Percentiles rank a stretch among this genome's conserved stretches.
These are phyloP conservation scores for Trypanosomatidae sp. DNA, from an alignment of 208 protist species.

Conservation along the genomic window DNA sequence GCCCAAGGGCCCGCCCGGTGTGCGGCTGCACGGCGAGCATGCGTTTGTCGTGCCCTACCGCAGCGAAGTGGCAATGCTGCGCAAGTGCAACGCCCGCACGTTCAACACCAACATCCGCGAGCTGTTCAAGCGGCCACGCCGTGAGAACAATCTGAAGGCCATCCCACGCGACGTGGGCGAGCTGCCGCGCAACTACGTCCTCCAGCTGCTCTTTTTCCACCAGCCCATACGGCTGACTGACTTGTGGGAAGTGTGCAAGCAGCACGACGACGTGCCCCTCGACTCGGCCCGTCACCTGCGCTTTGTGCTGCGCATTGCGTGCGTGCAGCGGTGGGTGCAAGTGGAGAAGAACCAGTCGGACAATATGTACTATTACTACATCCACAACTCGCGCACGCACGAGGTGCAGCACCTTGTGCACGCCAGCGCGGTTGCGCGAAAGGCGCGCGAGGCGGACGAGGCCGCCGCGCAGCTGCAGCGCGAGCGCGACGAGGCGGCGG, in stretches of 20 bases:
- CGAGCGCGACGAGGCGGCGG: constrained; percentile 5
- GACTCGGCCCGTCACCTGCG: constrained; percentile 82
- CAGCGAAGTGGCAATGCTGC: constrained; percentile 74
- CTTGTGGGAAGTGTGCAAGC: constrained; percentile 73
- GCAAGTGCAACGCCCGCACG: constrained; percentile 15
- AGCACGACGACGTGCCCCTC: constrained; percentile 78
- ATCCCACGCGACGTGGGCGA: constrained; percentile 81
- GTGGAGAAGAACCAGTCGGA: constrained; percentile 85
- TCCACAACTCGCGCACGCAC: constrained; percentile 57
- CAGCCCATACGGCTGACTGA: constrained; percentile 74
- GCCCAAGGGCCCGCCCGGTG: constrained; percentile 70
- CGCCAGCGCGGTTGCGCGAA: constrained; percentile 35
- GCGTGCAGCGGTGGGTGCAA: constrained; percentile 80
- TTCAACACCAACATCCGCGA: constrained; percentile 83
- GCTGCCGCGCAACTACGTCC: constrained; percentile 74
- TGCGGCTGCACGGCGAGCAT: constrained; percentile 64
- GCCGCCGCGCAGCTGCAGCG: constrained; percentile 5
- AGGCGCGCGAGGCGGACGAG: constrained; percentile 23
- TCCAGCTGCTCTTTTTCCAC: constrained; percentile 80
- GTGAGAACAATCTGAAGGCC: constrained; percentile 74
- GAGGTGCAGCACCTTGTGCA: constrained; percentile 81
- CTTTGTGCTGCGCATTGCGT: constrained; percentile 74
- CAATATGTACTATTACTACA: constrained; percentile 84
- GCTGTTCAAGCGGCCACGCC: constrained; percentile 72
- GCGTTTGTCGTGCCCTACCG: constrained; percentile 71